Conservation (phyloP, 2,329 filamentous ascomycete genomes). For the Acephala macrosclerotiorum region DNA sequence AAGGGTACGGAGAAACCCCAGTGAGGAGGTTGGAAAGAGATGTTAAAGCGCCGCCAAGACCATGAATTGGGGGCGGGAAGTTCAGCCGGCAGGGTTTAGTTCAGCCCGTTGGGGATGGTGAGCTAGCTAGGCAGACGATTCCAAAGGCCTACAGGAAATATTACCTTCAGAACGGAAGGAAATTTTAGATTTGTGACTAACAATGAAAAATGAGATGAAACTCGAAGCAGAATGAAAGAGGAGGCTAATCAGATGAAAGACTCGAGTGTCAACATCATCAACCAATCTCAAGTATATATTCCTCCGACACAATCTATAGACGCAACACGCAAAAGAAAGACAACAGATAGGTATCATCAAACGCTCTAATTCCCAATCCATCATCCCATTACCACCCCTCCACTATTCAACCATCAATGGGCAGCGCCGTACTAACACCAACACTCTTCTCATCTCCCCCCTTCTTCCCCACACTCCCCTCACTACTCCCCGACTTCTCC, state of each 20-base stretch:
- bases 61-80: no score
- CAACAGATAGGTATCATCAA: neutral
- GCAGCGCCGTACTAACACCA: neutral
- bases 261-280: neutral
- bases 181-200: no score
- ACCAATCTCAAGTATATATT: neutral
- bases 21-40: no score
- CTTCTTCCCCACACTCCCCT: slow-evolving; percentile 1
- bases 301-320: neutral
- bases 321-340: neutral
- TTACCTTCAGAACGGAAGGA: no score
- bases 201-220: neutral
- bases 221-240: neutral
- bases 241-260: neutral
- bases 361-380: neutral
- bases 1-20: no score
- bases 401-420: neutral
- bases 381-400: neutral
- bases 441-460: neutral
- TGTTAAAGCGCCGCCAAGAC: no score
- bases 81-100: no score
- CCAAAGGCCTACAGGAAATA: no score
- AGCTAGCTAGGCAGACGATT: no score
- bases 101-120: no score
- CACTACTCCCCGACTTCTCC: neutral